Evolutionary conservation across 2,329 filamentous ascomycete species (phyloP).

Genomic region (Exophiala viscosa): DNA sequence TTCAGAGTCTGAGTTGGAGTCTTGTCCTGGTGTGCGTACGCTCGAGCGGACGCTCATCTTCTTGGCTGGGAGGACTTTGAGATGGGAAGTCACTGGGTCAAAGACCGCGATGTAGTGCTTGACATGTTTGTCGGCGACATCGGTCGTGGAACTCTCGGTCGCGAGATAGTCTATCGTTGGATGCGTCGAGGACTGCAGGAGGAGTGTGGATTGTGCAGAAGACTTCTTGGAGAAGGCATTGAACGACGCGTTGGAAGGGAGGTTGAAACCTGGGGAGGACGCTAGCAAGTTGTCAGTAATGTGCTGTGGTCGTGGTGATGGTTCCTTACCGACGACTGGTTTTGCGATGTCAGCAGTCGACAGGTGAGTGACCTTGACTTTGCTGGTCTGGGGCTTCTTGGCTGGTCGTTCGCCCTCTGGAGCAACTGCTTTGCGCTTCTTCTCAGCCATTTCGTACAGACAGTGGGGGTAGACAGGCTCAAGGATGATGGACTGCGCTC

Average conservation of each 20-base stretch:
- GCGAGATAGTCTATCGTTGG: conserved; percentile 59
- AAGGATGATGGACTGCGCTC: not conserved
- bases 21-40: conserved; percentile 33
- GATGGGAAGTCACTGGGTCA: conserved; percentile 51
- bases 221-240: conserved; percentile 21
- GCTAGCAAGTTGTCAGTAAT: conserved; percentile 19
- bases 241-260: conserved; percentile 25
- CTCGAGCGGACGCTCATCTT: conserved; percentile 54
- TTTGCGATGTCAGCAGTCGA: conserved; percentile 18
- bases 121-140: conserved; percentile 50
- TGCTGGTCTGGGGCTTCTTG: conserved; percentile 23
- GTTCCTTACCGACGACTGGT: conserved; percentile 26
- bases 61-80: conserved; percentile 54
- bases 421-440: conserved; percentile 26
- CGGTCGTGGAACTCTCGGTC: conserved; percentile 41
- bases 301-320: not conserved
- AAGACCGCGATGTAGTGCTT: conserved; percentile 61
- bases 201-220: conserved; percentile 42
- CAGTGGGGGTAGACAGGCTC: too few relatives aligned
- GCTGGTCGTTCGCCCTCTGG: conserved; percentile 14
- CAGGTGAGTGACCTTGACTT: conserved; percentile 24
- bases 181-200: conserved; percentile 60
- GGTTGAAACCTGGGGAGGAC: conserved; percentile 28
- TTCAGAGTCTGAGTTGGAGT: conserved; percentile 22
- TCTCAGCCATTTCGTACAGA: conserved; percentile 25